phyloP scores from a whole-genome alignment of 179 eudicot species.

The Corrigiola litoralis region DNA sequence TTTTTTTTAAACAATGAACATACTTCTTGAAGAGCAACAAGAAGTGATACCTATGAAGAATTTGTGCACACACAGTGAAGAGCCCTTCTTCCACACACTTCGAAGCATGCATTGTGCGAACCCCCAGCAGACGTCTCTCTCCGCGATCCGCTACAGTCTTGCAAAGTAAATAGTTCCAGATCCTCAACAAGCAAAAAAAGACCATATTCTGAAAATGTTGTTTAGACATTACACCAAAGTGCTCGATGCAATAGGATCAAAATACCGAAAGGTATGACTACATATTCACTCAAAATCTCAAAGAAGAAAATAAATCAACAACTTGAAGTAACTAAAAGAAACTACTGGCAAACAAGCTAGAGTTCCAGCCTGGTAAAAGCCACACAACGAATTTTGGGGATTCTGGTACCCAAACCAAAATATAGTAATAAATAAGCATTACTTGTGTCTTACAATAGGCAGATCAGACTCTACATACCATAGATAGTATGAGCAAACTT shows the following conservation, averaged over 20 bases:
- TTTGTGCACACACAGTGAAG: conserved; percentile 76
- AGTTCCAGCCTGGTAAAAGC: too few species aligned
- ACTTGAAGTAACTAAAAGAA: not conserved
- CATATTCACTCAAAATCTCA: not conserved
- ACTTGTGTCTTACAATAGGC: too few species aligned
- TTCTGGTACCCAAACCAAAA: too few species aligned
- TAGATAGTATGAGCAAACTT: too few species aligned
- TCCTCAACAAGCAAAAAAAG: not conserved
- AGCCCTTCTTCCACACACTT: conserved; percentile 82
- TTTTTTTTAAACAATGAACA: too few species aligned
- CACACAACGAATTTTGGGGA: too few species aligned
- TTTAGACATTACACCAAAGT: not conserved
- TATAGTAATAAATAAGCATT: too few species aligned
- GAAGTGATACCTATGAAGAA: conserved; percentile 42
- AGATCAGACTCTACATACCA: too few species aligned
- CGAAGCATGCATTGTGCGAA: conserved; percentile 56
- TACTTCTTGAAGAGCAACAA: not conserved
- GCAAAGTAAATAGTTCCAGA: conserved; percentile 15
- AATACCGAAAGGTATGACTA: too few species aligned
- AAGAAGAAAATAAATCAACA: not conserved
- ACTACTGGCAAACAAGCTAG: too few species aligned
- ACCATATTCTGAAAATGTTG: not conserved
- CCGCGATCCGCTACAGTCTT: conserved; percentile 50
- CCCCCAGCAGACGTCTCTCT: conserved; percentile 41
- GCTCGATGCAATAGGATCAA: not conserved